Evolutionary conservation across 352 stramenopile genomes (phyloP), one percentile per base, ranked within the genome.

Genomic region (Phytopythium litorale): DNA sequence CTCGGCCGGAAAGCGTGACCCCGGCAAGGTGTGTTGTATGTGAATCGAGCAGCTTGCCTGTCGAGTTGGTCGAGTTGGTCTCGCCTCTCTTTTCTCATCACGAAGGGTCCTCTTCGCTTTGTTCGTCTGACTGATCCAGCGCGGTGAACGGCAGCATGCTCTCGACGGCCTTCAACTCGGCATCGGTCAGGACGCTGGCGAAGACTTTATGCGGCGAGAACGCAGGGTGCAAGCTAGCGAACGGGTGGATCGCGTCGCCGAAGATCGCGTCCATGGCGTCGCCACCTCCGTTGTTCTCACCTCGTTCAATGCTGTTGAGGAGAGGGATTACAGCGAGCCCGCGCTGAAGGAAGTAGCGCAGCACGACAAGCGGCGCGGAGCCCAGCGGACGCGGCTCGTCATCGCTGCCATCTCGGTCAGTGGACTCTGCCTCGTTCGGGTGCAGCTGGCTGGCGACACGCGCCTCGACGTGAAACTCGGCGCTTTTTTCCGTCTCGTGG

Each of bases 261-360:
- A 91, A 88, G 50, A 91, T 38, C 43, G 75, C 66, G 16, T 55
- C 55, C 16, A 19, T 16, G 32, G 64, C 55, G 23, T 43, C 33
- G 9, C 65, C 40, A 12, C 62, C 43, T 60, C 56, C 43, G 12
- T 66, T 35, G 9, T 54, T 37, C 32, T 57, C 46, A 16, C 6
- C 53, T 37, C n/a, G 28, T 8, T 62, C 42, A 46, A 64, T 60
- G 32, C 68, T 66, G 57, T 46, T 60, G 7, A 57, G 35, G 9
- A 75, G 58, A 2, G 78, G 76, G 48, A 85, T 59, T n/a, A 90
- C 62, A 4, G 82, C 62, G 25, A 85, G 56, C 8, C 78, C 78
- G 59, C 72, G 75, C 45, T 88, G 76, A 49, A 89, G 58, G 35
- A 88, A 64, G 38, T 79, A 89, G 19, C 76, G 70, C 15, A 80